These are phyloP conservation scores for Pythium diclinum DNA, from an alignment of 352 stramenopile species.

Conservation along the genomic window DNA sequence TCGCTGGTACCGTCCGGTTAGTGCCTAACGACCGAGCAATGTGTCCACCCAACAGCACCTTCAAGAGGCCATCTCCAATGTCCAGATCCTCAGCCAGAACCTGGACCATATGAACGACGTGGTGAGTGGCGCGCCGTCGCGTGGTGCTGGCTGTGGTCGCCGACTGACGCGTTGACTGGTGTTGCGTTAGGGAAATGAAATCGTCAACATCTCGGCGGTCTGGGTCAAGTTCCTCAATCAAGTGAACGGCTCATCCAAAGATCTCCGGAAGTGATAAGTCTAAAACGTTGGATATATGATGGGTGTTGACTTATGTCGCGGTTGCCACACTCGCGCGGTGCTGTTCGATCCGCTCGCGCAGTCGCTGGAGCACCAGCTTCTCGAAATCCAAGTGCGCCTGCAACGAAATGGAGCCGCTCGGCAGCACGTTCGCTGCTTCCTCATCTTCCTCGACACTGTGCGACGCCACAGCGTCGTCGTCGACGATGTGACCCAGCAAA, in stretches of 20 bases:
- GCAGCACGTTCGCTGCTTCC: conserved; percentile 27
- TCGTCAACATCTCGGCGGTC: conserved; percentile 65
- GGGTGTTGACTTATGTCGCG: neutral
- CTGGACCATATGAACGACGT: conserved; percentile 81
- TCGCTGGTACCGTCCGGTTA: neutral
- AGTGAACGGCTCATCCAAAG: conserved; percentile 34
- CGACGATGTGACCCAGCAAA: conserved; percentile 71
- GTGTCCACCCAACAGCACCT: conserved; percentile 46
- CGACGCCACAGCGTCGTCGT: conserved; percentile 37
- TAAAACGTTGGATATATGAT: neutral
- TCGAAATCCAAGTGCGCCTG: conserved; percentile 58
- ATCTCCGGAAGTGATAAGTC: conserved; percentile 39
- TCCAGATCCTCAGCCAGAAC: conserved; percentile 80
- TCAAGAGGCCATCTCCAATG: conserved; percentile 77
- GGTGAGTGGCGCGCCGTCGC: conserved; percentile 29
- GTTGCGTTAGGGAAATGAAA: conserved; percentile 52
- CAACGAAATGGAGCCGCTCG: conserved; percentile 45
- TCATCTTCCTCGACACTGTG: neutral
- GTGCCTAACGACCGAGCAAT: neutral
- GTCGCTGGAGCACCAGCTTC: conserved; percentile 42
- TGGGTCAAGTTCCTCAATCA: conserved; percentile 73
- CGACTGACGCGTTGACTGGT: neutral
- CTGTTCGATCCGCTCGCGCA: conserved; percentile 39
- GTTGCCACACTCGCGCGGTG: conserved; percentile 29
- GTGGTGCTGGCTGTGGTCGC: neutral